Evolutionary conservation across 1,284 basidiomycete genomes (phyloP), one percentile per base, ranked within the genome.

Genomic region (Melanopsichium pennsylvanicum): DNA sequence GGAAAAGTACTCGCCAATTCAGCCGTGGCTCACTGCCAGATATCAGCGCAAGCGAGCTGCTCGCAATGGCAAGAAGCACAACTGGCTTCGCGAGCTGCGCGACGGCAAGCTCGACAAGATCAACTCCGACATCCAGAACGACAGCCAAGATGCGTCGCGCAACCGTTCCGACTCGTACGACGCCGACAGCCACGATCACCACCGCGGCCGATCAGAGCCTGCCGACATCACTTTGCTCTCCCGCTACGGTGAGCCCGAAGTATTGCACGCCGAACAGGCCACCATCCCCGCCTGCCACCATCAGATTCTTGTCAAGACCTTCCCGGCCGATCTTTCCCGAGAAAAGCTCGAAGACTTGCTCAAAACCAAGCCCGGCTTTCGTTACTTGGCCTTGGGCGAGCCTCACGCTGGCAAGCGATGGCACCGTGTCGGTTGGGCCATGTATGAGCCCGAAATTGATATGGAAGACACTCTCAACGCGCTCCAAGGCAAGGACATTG

Each of bases 381-480:
- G 45, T 10, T 78, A 80, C 43, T 51, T 78, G 2, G 78, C 78
- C 12, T 23, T 79, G 7, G 70, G 75, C 22, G 78, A 80, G 45
- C 74, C 75, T 12, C 72, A 76, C 41, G 60, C 55, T 26, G 57
- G 52, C 47, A 76, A 75, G 41, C 40, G 59, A 15, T 77, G 67
- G 60, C 54, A 64, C 37, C 62, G 76, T 22, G 61, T 74, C 22
- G 78, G 73, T n/a, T 77, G 74, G 63, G 76, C 72, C 31, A 66
- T 70, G 55, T 78, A 75, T 54, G 74, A 74, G 12, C 47, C 54
- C 1, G 62, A 47, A 21, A 69, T 67, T 18, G 72, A 75, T 27
- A 61, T 75, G 46, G 46, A 69, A 34, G 70, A 59, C 32, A 63
- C 63, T 3, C 58, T 74, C 27, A 46, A 60, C 12, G 47, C 58